Base-by-base conservation (phyloP, 2,329 filamentous ascomycete genomes). In the Pyricularia grisea region DNA sequence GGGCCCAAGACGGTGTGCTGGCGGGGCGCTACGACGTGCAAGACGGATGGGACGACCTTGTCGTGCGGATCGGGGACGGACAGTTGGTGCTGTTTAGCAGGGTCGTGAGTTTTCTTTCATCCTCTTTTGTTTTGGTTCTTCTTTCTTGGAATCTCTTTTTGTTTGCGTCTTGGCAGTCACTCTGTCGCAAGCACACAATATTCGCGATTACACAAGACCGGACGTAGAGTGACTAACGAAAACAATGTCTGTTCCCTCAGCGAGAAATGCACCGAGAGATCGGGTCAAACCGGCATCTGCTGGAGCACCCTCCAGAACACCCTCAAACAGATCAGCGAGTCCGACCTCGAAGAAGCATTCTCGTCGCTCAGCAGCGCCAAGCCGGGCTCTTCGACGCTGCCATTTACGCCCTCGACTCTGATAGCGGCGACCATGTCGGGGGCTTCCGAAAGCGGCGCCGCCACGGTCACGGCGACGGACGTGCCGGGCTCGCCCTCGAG, bases 231-330 rank as follows among this genome's bases (percentile, higher is more conserved):
- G 1, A 23, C 60, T 27, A 12, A 28, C 23, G 9, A 61, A 27
- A 63, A 14, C 1, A 50, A 33, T 10, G 9, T 33, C 9, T 5
- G 12, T 1, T 9, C 7, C n/a, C 5, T 7, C 68, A 71, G 67
- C 2, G 71, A 73, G 27, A n/a, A 42, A 4, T 73, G 72, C 65
- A 73, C 71, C 1, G n/a, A 63, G 20, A 20, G 67, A 42, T 55
- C 17, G 9, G 68, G 65, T 66, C 72, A 73, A 65, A 66, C 71
- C 68, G 71, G 71, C 68, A 69, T 73, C 69, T 73, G 72, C 70
- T 73, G 72, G 72, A 68, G 69, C 68, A 68, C 50, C 20, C 23
- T 23, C n/a, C 65, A 70, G 63, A 70, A 73, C 70, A 67, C 68
- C 9, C 70, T 73, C n/a, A 71, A 66, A 61, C 71, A 73, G 63